phyloP scores from a whole-genome alignment of 345 rosid genomes.

The Euphorbia peplus region DNA sequence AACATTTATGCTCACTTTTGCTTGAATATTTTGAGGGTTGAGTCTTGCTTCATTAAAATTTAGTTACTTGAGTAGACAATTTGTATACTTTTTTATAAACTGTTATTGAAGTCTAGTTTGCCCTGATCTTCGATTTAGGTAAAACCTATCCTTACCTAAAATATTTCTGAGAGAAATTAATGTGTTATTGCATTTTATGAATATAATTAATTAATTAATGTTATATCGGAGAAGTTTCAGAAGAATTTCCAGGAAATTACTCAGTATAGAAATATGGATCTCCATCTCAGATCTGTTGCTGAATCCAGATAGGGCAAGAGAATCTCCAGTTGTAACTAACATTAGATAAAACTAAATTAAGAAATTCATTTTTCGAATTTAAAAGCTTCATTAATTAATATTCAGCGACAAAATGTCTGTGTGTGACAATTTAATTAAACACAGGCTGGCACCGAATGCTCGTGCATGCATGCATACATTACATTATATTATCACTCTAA shows the following conservation, averaged over 20 bases:
- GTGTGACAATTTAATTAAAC: constrained; percentile 2
- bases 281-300: constrained; percentile 3
- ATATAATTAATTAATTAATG: not conserved
- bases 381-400: not conserved
- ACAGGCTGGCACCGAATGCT: constrained; percentile 31
- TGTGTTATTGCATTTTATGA: not conserved
- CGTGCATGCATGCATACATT: constrained; percentile 36
- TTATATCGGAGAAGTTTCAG: constrained; percentile 5
- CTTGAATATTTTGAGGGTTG: too few relatives aligned
- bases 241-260: constrained; percentile 12
- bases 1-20: too few relatives aligned
- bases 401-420: constrained; percentile 13
- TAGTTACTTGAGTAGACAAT: too few relatives aligned
- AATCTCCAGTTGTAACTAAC: constrained; percentile 14
- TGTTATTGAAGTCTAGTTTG: too few relatives aligned
- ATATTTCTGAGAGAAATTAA: too few relatives aligned
- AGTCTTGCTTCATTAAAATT: too few relatives aligned
- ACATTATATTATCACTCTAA: constrained; percentile 1
- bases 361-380: not conserved
- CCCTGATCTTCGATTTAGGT: too few relatives aligned
- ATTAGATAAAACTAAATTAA: not conserved
- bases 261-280: not conserved
- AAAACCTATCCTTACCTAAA: too few relatives aligned
- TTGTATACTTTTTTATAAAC: too few relatives aligned
- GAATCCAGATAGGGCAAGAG: not conserved